Evolutionary conservation across 805 yeast species (phyloP), one percentile per base, ranked within the genome.

Genomic region (Suhomyces sp.): DNA sequence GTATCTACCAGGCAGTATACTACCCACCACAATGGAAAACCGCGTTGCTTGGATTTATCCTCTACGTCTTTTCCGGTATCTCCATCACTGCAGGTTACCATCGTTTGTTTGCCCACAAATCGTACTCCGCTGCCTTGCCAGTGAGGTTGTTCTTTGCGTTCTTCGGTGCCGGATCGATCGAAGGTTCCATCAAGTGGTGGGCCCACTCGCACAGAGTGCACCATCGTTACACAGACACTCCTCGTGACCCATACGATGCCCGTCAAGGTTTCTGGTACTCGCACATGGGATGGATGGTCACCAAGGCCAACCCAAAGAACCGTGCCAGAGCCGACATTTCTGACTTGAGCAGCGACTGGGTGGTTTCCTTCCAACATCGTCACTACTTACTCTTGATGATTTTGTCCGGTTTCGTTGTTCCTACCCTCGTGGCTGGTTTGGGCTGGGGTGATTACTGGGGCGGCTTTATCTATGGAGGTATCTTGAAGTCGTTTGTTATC

Each of bases 151-250:
- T 86, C 60, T 87, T 72, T 65, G 96, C 93, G 5, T 69, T 86
- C 26, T 88, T 88, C 62, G 96, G 96, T 57, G 90, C 93, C 33
- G 88, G 91, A 44, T 83, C 91, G 51, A 84, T 88, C 47, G 91
- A 88, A 69, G 96, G 96, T 59, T 87, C 93, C 42, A 84, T 88
- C 69, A 88, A 88, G 70, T 88, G 94, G 94, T 88, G 96, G 96
- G 83, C 87, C 47, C 94, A 88, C 68, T 80, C 87, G 49, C 96
- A 88, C 72, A 82, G 96, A 80, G 79, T 88, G 52, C 96, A 88
- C 69, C 96, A 88, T 73, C 80, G 96, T 75, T 88, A 87, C 72
- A 88, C 94, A 5, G 96, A 88, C 71, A 88, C 94, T 26, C 61
- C 70, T 53, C 83, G 93, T 76, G 96, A 88, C 70, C 96, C 96